A percentile compares a stretch with the other conserved stretches of the same genome.
Evolutionary conservation across 345 rosid species (phyloP).

Genomic region (Euclidium syriacum): DNA sequence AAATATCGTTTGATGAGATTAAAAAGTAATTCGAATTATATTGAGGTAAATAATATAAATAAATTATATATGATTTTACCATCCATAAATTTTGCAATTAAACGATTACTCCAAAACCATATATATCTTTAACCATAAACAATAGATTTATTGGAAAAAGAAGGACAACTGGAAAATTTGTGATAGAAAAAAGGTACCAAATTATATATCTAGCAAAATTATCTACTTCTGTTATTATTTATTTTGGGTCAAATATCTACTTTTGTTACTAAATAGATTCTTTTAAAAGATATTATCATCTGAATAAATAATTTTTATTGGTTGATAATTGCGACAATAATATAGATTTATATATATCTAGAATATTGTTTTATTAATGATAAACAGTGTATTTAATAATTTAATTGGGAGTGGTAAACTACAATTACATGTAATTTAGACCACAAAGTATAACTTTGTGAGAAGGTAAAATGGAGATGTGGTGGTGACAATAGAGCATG

Average conservation of each 20-base stretch:
- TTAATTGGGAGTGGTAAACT: not conserved
- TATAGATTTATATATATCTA: not conserved
- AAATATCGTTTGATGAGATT: not conserved
- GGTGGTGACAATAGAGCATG: slow-evolving; percentile 31
- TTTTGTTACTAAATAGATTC: not conserved
- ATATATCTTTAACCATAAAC: not conserved
- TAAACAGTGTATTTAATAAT: not conserved
- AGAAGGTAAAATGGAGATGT: slow-evolving; percentile 30
- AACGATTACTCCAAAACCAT: no score
- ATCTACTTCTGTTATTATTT: no score
- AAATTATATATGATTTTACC: no score
- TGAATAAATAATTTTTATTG: not conserved
- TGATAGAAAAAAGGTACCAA: not conserved
- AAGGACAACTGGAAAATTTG: not conserved
- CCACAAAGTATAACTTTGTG: slow-evolving; percentile 25
- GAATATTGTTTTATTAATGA: not conserved
- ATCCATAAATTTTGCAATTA: no score
- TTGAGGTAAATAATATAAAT: no score
- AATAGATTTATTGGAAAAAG: not conserved
- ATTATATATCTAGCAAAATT: no score
- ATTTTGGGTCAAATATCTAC: no score
- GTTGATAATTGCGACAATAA: not conserved
- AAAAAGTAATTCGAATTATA: no score
- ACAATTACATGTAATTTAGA: slow-evolving; percentile 10
- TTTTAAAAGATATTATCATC: not conserved